phyloP scores from a whole-genome alignment of 306 rosid species.

The Pyrus bretschneideri region DNA sequence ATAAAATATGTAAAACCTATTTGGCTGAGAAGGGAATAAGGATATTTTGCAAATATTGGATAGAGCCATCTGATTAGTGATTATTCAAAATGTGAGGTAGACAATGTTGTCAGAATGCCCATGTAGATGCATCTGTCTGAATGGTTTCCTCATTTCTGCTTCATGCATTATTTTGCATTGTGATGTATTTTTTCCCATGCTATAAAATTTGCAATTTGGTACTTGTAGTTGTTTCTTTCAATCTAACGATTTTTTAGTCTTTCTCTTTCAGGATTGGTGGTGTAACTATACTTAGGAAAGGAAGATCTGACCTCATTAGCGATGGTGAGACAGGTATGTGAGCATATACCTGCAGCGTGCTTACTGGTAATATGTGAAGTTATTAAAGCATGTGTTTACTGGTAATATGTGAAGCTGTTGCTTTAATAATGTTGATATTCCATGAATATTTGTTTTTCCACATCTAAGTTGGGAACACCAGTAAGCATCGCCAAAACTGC shows the following conservation, averaged over 20 bases:
- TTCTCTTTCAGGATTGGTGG: slow-evolving; percentile 67
- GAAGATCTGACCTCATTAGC: slow-evolving; percentile 70
- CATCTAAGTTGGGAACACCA: background rate
- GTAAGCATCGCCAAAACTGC: background rate
- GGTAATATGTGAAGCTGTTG: background rate
- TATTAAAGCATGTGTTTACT: too few relatives aligned
- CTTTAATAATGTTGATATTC: background rate
- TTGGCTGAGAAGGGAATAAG: background rate
- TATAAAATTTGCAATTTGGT: background rate
- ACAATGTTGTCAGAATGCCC: background rate
- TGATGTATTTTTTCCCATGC: background rate
- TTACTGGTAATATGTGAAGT: background rate
- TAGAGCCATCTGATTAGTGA: background rate
- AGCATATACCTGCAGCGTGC: slow-evolving; percentile 8
- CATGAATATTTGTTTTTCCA: background rate
- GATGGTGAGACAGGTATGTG: slow-evolving; percentile 70
- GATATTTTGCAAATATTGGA: background rate
- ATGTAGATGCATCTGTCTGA: background rate
- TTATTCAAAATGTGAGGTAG: background rate
- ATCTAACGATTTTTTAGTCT: background rate
- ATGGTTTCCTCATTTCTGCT: background rate
- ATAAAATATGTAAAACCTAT: background rate
- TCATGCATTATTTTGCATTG: background rate
- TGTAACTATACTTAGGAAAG: slow-evolving; percentile 73
- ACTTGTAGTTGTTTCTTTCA: background rate